These are phyloP conservation scores for Ogataea saltuana DNA, from an alignment of 805 yeast genomes.

Conservation along the genomic window DNA sequence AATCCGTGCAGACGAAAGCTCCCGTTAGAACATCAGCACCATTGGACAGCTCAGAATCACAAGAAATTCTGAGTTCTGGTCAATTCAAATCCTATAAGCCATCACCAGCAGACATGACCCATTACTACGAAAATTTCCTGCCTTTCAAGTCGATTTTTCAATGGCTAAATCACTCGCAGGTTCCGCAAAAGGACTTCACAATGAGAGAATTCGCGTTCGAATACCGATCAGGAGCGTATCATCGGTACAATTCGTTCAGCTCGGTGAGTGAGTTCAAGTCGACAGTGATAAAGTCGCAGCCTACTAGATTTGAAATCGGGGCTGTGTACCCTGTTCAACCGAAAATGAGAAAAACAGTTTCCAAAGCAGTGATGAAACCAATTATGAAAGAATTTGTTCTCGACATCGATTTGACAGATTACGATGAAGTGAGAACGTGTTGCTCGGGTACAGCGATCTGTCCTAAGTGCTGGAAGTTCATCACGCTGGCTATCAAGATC, in stretches of 20 bases:
- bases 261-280: conserved; percentile 70
- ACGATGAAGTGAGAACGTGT: conserved; percentile 91
- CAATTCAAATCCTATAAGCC: conserved; percentile 29
- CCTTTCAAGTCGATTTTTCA: conserved; percentile 81
- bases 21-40: neutral
- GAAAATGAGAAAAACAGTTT: conserved; percentile 73
- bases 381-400: conserved; percentile 84
- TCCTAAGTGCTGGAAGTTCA: conserved; percentile 89
- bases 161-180: conserved; percentile 88
- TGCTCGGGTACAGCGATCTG: conserved; percentile 86
- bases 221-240: conserved; percentile 81
- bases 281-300: conserved; percentile 72
- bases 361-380: conserved; percentile 79
- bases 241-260: conserved; percentile 79
- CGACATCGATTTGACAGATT: conserved; percentile 97
- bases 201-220: conserved; percentile 95
- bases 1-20: neutral
- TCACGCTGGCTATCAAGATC: conserved; percentile 77
- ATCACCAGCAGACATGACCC: conserved; percentile 64
- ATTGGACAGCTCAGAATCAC: neutral
- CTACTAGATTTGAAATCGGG: conserved; percentile 93
- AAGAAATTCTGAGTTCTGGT: no score
- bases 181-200: conserved; percentile 72
- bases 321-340: conserved; percentile 89
- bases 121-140: conserved; percentile 66